These are phyloP conservation scores for Globisporangium splendens DNA, from an alignment of 352 stramenopile genomes.

Conservation along the genomic window DNA sequence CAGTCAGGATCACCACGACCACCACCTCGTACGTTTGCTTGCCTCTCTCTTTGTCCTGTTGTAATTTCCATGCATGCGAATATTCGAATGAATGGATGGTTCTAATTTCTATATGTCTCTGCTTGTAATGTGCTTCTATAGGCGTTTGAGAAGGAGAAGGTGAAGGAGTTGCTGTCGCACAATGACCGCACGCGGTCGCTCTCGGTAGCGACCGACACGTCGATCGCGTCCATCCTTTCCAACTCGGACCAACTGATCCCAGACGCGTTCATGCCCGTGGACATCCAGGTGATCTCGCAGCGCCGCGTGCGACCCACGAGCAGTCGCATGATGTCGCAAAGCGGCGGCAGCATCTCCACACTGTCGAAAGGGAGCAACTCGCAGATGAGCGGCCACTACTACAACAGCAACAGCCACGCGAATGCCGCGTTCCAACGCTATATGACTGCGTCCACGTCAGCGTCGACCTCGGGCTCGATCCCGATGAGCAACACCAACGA, in stretches of 20 bases:
- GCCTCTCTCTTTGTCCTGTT: no score
- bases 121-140: conserved; percentile 2
- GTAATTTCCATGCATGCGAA: no score
- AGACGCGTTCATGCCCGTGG: conserved; percentile 49
- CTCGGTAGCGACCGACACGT: conserved; percentile 40
- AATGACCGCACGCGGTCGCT: conserved; percentile 30
- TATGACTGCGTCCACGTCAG: conserved; percentile 14
- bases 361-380: conserved; percentile 18
- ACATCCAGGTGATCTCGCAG: conserved; percentile 66
- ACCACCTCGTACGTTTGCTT: conserved; percentile 20
- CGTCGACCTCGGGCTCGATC: conserved; percentile 12
- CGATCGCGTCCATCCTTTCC: conserved; percentile 58
- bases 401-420: conserved; percentile 12
- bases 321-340: conserved; percentile 14
- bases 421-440: conserved; percentile 15
- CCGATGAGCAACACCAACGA: conserved; percentile 8
- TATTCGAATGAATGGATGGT: background rate
- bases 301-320: conserved; percentile 28
- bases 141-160: conserved; percentile 18
- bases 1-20: conserved; percentile 11
- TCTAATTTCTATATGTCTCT: background rate
- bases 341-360: conserved; percentile 12
- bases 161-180: conserved; percentile 23
- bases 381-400: conserved; percentile 5
- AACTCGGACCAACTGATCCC: conserved; percentile 57